These are phyloP conservation scores for Cutaneotrichosporon sp. DNA, from an alignment of 1,284 basidiomycete genomes.

Conservation along the genomic window DNA sequence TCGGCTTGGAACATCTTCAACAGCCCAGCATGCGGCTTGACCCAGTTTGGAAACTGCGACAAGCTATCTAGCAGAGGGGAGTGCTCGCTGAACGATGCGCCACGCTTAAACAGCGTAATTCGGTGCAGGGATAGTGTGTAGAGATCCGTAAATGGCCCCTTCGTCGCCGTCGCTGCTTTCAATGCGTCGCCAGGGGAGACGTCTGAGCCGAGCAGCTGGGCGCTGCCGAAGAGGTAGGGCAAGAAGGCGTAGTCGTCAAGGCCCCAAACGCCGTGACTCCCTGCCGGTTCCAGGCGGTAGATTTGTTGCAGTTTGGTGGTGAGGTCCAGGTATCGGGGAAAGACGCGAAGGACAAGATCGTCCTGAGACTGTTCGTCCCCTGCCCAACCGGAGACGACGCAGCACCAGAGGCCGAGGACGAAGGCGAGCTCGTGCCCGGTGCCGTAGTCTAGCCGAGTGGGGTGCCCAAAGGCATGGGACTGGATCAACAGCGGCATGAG, in stretches of 20 bases:
- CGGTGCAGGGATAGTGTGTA: slow-evolving; percentile 78
- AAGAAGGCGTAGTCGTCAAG: slow-evolving; percentile 91
- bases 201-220: slow-evolving; percentile 60
- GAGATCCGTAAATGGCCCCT: slow-evolving; percentile 53
- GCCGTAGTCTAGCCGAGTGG: slow-evolving; percentile 89
- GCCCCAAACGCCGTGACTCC: slow-evolving; percentile 97
- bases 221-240: slow-evolving; percentile 87
- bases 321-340: slow-evolving; percentile 63
- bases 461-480: slow-evolving; percentile 74
- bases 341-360: slow-evolving; percentile 48
- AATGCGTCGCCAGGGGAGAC: slow-evolving; percentile 48
- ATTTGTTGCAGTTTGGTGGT: slow-evolving; percentile 83
- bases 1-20: slow-evolving; percentile 97
- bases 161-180: slow-evolving; percentile 5
- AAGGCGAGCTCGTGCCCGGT: slow-evolving; percentile 93
- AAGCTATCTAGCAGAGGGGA: slow-evolving; percentile 86
- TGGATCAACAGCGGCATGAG: slow-evolving; percentile 56
- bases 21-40: slow-evolving; percentile 81
- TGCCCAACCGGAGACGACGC: slow-evolving; percentile 40
- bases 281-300: slow-evolving; percentile 91
- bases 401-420: slow-evolving; percentile 61
- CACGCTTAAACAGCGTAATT: slow-evolving; percentile 72
- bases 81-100: slow-evolving; percentile 80
- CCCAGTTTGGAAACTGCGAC: slow-evolving; percentile 77
- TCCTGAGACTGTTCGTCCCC: slow-evolving; percentile 40